phyloP scores from a whole-genome alignment of 2,329 filamentous ascomycete species.

The Arachnopeziza araneosa region DNA sequence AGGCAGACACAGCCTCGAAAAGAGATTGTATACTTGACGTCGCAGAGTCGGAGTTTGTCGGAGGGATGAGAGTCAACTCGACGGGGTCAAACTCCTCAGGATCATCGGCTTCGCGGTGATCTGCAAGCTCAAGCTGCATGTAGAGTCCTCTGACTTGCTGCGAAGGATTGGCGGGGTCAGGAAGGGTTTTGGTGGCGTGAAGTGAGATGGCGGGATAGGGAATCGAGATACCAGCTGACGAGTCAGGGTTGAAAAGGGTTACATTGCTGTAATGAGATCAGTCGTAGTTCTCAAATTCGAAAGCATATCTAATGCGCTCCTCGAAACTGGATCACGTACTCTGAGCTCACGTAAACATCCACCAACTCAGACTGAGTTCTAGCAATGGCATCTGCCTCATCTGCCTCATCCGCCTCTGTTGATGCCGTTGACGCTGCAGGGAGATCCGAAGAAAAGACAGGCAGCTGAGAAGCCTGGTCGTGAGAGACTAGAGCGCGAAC shows the following conservation, averaged over 20 bases:
- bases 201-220: slow-evolving; percentile 71
- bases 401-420: slow-evolving; percentile 22
- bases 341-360: slow-evolving; percentile 54
- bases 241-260: slow-evolving; percentile 56
- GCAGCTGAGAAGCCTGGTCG: slow-evolving; percentile 49
- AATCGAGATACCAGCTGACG: slow-evolving; percentile 58
- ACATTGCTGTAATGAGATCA: slow-evolving; percentile 41
- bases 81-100: slow-evolving; percentile 65
- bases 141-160: slow-evolving; percentile 47
- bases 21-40: slow-evolving; percentile 27
- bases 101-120: slow-evolving; percentile 40
- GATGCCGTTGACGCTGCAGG: slow-evolving; percentile 38
- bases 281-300: background rate
- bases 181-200: slow-evolving; percentile 63
- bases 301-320: background rate
- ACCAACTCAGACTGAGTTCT: slow-evolving; percentile 31
- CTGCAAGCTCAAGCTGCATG: slow-evolving; percentile 62
- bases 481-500: slow-evolving; percentile 54
- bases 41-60: slow-evolving; percentile 17
- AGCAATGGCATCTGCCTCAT: slow-evolving; percentile 13
- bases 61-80: slow-evolving; percentile 61
- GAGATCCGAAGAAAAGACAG: slow-evolving; percentile 41
- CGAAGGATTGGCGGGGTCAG: slow-evolving; percentile 33
- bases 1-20: slow-evolving; percentile 66
- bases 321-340: slow-evolving; percentile 38